Evolutionary conservation across 208 protist species (phyloP).

Genomic region (Acanthamoeba rhysodes): DNA sequence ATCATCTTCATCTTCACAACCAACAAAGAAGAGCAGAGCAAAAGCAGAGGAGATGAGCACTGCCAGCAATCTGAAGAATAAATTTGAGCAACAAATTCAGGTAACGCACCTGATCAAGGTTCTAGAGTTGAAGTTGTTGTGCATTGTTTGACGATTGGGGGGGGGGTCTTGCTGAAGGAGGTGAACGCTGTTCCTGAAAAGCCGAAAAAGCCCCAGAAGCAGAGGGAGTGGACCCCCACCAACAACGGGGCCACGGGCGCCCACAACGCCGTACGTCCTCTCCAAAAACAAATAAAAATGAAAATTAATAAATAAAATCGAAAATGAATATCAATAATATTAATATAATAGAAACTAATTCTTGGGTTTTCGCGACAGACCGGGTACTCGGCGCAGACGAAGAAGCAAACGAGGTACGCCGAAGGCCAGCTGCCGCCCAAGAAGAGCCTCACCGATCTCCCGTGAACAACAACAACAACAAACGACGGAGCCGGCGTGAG

Average conservation of each 20-base stretch:
- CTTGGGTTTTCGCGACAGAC: background rate
- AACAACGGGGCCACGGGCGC: slow-evolving; percentile 34
- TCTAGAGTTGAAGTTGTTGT: no score
- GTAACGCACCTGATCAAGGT: background rate
- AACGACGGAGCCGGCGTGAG: no score
- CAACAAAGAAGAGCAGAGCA: no score
- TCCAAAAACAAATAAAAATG: background rate
- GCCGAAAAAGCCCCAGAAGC: slow-evolving; percentile 35
- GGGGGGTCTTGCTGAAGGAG: background rate
- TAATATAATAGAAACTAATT: background rate
- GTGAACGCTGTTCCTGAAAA: slow-evolving; percentile 31
- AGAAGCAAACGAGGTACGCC: slow-evolving; percentile 43
- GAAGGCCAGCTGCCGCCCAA: slow-evolving; percentile 66
- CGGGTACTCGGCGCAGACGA: background rate
- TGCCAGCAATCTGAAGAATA: slow-evolving; percentile 22
- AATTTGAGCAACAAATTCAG: slow-evolving; percentile 37
- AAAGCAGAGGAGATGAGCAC: slow-evolving; percentile 1
- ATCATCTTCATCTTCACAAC: no score
- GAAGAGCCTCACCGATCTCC: slow-evolving; percentile 54
- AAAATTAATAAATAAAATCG: no score
- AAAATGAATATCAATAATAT: background rate
- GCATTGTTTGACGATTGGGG: background rate
- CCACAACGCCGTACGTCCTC: slow-evolving; percentile 9
- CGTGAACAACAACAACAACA: background rate
- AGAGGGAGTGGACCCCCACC: slow-evolving; percentile 47